phyloP scores from a whole-genome alignment of 2,329 filamentous ascomycete genomes.

The Exserohilum turcica region DNA sequence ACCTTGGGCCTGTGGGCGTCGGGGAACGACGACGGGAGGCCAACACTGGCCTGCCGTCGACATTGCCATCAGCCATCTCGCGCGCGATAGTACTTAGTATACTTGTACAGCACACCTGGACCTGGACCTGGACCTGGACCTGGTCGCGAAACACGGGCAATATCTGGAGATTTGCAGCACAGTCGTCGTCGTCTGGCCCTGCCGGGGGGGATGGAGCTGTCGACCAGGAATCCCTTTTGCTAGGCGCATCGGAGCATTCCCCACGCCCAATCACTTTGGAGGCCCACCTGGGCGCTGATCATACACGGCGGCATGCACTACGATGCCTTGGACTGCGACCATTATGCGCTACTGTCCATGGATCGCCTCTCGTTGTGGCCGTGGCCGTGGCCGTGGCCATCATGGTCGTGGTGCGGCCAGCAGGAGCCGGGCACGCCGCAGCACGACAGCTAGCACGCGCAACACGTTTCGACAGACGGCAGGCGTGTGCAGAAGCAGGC shows the following conservation, averaged over 20 bases:
- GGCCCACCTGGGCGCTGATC: conserved; percentile 29
- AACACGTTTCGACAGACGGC: conserved; percentile 3
- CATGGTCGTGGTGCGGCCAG: conserved; percentile 3
- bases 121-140: too few species aligned
- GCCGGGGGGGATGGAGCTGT: not conserved
- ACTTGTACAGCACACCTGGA: too few species aligned
- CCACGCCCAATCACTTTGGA: conserved; percentile 8
- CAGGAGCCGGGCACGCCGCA: not conserved
- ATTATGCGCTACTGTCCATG: conserved; percentile 5
- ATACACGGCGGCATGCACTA: conserved; percentile 3
- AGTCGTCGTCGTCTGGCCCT: not conserved
- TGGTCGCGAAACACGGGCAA: not conserved
- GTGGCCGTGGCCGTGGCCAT: too few species aligned
- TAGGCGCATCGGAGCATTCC: conserved; percentile 13
- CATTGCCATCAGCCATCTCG: not conserved
- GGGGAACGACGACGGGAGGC: too few species aligned
- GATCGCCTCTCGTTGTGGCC: too few species aligned
- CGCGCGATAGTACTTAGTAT: too few species aligned
- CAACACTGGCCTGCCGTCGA: too few species aligned
- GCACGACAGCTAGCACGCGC: too few species aligned
- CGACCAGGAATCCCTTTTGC: conserved; percentile 10
- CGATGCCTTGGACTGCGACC: conserved; percentile 1
- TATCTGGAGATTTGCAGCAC: not conserved
- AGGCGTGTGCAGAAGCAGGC: conserved; percentile 17
- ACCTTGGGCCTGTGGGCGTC: too few species aligned